Evolutionary conservation across 352 stramenopile species (phyloP), one percentile per base, ranked within the genome.

Genomic region (Peronospora farinosa): DNA sequence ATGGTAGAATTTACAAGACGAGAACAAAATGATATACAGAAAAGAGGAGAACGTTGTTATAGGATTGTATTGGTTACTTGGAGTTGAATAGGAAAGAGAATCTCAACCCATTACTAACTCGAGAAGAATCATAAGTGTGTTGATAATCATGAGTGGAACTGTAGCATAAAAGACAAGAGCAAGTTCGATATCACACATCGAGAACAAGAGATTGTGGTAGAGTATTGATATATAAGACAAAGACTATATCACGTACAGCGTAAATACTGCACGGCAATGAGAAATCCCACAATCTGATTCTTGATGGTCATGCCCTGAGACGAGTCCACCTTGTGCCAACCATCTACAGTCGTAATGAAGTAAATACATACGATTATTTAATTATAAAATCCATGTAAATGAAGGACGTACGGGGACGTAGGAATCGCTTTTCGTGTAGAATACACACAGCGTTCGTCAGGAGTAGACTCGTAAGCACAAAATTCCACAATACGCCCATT

Each of bases 401-500:
- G 11, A 38, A 27, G 17, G 11, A 81, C 74, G 52, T 77, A 92
- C 83, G 84, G 44, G 74, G 70, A 38, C 81, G 78, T 42, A 94
- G 67, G 60, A 94, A 94, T 41, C 84, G 75, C 72, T 91, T 91
- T 53, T 94, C 84, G 50, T 94, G 78, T 43, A 94, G 68, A 49
- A 94, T 90, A 54, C 81, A 88, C 46, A 94, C 73, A 27, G 79
- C 79, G 61, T 94, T 94, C 6, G 82, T 86, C 43, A 91, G 78
- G 63, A 94, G 48, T 47, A 94, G 60, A 35, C 81, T 92, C 61
- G 84, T 83, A 28, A 92, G 77, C 60, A 94, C 76, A 57, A 94
- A 88, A 64, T 92, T 88, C 84, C 84, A 94, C 47, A 94, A 63
- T 40, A 89, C 79, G 42, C 82, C 77, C 83, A 94, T 94, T 12